Evolutionary conservation across 1,284 basidiomycete species (phyloP).

Genomic region (Sporisorium sorghi): DNA sequence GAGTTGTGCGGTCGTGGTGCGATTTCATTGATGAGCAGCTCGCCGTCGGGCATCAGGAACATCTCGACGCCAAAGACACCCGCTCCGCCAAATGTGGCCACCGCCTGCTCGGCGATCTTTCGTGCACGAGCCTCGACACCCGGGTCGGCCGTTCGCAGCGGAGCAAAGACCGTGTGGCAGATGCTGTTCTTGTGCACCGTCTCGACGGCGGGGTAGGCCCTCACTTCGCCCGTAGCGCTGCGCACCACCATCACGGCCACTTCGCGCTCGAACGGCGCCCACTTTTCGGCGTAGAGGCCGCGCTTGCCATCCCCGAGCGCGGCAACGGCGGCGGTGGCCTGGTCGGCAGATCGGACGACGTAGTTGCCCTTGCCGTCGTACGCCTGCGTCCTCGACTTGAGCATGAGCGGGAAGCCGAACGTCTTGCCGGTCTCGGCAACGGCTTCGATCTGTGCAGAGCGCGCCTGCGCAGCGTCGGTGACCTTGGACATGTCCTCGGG

Average conservation of each 20-base stretch:
- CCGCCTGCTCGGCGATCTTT: slow-evolving; percentile 82
- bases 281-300: slow-evolving; percentile 89
- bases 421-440: slow-evolving; percentile 57
- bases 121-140: slow-evolving; percentile 77
- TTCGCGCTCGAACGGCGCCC: slow-evolving; percentile 89
- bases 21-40: slow-evolving; percentile 92
- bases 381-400: slow-evolving; percentile 92
- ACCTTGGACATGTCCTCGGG: slow-evolving; percentile 71
- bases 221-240: slow-evolving; percentile 76
- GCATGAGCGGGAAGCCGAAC: slow-evolving; percentile 91
- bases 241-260: slow-evolving; percentile 98
- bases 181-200: slow-evolving; percentile 95
- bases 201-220: slow-evolving; percentile 91
- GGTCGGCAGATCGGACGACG: slow-evolving; percentile 75
- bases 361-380: slow-evolving; percentile 98
- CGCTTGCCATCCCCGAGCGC: slow-evolving; percentile 68
- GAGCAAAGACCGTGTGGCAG: slow-evolving; percentile 91
- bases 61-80: slow-evolving; percentile 98
- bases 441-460: slow-evolving; percentile 70
- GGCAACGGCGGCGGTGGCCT: slow-evolving; percentile 76
- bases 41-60: slow-evolving; percentile 90
- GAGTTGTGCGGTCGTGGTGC: slow-evolving; percentile 99
- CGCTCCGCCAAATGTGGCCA: slow-evolving; percentile 83
- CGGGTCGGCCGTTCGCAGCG: slow-evolving; percentile 72
- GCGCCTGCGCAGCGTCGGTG: slow-evolving; percentile 71